Evolutionary conservation across 1,284 basidiomycete genomes (phyloP).

Genomic region (Pseudozyma hubeiensis): DNA sequence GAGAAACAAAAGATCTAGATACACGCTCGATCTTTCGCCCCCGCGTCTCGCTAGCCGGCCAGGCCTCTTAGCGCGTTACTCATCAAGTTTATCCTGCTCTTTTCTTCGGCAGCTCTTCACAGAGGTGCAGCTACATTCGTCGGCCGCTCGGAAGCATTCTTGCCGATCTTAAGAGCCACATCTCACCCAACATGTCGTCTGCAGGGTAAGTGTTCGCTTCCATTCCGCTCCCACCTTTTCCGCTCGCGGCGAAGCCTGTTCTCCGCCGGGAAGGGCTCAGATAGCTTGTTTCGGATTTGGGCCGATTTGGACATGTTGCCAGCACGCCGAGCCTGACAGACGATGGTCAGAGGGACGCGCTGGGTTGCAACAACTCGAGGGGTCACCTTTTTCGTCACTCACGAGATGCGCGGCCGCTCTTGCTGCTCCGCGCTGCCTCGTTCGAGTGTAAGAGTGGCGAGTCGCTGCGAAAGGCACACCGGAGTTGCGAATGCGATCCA

Average conservation of each 20-base stretch:
- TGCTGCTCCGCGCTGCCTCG: too few species aligned
- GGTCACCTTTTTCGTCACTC: background rate
- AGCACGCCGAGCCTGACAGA: too few species aligned
- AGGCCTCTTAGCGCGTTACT: background rate
- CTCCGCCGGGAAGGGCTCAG: background rate
- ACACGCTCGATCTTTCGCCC: constrained; percentile 20
- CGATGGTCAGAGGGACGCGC: background rate
- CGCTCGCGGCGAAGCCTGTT: too few species aligned
- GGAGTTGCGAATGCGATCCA: too few species aligned
- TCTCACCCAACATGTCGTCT: constrained; percentile 20
- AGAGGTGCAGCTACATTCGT: background rate
- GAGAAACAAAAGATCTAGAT: constrained; percentile 15
- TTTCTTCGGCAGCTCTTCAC: background rate
- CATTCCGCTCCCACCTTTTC: too few species aligned
- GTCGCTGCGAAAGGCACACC: too few species aligned
- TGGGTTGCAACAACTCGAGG: too few species aligned
- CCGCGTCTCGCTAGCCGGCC: constrained; percentile 8
- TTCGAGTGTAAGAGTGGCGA: too few species aligned
- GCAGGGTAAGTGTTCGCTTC: constrained; percentile 27
- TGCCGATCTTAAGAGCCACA: background rate
- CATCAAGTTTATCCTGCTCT: background rate
- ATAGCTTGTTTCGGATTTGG: constrained; percentile 13
- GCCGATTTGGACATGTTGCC: background rate
- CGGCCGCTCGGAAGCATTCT: constrained; percentile 1
- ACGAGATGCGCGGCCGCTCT: background rate